Conservation (phyloP, 371 early-diverging fungal genomes). For the Mucor ambiguus region DNA sequence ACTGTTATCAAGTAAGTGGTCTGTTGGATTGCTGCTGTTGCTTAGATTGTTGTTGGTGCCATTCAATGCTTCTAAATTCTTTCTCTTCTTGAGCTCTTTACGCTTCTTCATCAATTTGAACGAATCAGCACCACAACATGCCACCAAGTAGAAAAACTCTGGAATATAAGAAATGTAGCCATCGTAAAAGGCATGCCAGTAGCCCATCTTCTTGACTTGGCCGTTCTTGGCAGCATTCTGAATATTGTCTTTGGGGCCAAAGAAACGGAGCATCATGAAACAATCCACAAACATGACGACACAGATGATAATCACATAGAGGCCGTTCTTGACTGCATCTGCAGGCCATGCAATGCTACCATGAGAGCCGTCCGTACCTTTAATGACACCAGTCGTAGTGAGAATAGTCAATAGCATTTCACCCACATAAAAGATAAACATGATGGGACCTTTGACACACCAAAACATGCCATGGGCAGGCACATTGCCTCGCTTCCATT, state of each 20-base stretch:
- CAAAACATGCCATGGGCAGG: conserved; percentile 55
- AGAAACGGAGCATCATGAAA: conserved; percentile 43
- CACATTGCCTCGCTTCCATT: conserved; percentile 42
- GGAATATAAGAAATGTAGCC: conserved; percentile 47
- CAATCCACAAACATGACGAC: conserved; percentile 40
- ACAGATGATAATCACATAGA: conserved; percentile 43
- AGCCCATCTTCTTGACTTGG: not conserved
- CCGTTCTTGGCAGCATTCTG: conserved; percentile 6
- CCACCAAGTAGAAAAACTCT: conserved; percentile 33
- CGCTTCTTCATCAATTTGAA: conserved; percentile 40
- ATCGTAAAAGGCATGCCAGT: conserved; percentile 42
- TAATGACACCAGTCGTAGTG: conserved; percentile 35
- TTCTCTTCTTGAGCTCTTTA: conserved; percentile 24
- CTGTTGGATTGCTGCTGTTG: conserved; percentile 9
- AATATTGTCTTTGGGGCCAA: conserved; percentile 30
- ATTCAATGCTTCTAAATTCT: not conserved
- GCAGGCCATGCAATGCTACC: conserved; percentile 47
- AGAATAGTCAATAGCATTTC: conserved; percentile 41
- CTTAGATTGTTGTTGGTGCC: not conserved
- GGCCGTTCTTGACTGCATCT: conserved; percentile 48
- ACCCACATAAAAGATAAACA: conserved; percentile 52
- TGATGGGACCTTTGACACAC: conserved; percentile 58
- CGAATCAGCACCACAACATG: conserved; percentile 45
- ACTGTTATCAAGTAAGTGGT: conserved; percentile 3
- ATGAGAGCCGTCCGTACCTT: conserved; percentile 37